A percentile compares a stretch with the other conserved stretches of the same genome.
phyloP scores from a whole-genome alignment of 495 filamentous ascomycete species.

The Aspergillus olivimuriae region DNA sequence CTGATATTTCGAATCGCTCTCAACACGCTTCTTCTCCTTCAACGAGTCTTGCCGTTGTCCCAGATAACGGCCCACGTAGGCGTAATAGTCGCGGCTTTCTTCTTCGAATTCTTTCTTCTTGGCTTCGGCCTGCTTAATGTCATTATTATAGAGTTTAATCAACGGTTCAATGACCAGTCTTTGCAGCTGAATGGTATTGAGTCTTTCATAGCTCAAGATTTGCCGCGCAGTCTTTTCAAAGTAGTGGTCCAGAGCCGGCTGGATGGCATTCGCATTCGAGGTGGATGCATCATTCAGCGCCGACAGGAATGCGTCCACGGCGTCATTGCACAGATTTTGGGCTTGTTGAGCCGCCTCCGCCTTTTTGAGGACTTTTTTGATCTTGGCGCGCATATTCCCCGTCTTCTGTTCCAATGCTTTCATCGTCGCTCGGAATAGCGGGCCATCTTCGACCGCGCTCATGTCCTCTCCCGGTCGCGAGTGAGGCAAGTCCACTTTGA shows the following conservation, averaged over 20 bases:
- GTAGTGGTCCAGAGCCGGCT: slow-evolving; percentile 94
- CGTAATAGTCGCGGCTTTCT: slow-evolving; percentile 96
- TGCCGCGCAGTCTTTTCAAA: slow-evolving; percentile 94
- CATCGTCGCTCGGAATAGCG: slow-evolving; percentile 93
- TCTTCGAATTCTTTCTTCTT: slow-evolving; percentile 99
- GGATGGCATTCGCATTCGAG: slow-evolving; percentile 90
- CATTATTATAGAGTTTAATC: slow-evolving; percentile 81
- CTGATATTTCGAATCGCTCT: slow-evolving; percentile 96
- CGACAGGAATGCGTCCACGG: slow-evolving; percentile 76
- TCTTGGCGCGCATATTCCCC: slow-evolving; percentile 82
- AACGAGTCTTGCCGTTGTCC: slow-evolving; percentile 91
- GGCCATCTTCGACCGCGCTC: slow-evolving; percentile 83
- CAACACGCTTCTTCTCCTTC: slow-evolving; percentile 91
- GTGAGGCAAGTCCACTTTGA: slow-evolving; percentile 83
- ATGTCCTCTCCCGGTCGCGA: slow-evolving; percentile 84
- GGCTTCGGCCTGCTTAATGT: slow-evolving; percentile 95
- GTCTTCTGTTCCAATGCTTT: slow-evolving; percentile 96
- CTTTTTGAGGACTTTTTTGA: slow-evolving; percentile 91
- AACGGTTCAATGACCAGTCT: slow-evolving; percentile 92
- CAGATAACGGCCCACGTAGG: slow-evolving; percentile 87
- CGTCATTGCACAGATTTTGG: slow-evolving; percentile 77
- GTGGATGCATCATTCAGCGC: slow-evolving; percentile 79
- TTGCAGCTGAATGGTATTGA: slow-evolving; percentile 78
- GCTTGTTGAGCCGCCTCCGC: slow-evolving; percentile 80
- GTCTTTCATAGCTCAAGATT: slow-evolving; percentile 78